Evolutionary conservation across 768 basidiomycete species (phyloP), one percentile per base, ranked within the genome.

Genomic region (Psilocybe cyanescens): DNA sequence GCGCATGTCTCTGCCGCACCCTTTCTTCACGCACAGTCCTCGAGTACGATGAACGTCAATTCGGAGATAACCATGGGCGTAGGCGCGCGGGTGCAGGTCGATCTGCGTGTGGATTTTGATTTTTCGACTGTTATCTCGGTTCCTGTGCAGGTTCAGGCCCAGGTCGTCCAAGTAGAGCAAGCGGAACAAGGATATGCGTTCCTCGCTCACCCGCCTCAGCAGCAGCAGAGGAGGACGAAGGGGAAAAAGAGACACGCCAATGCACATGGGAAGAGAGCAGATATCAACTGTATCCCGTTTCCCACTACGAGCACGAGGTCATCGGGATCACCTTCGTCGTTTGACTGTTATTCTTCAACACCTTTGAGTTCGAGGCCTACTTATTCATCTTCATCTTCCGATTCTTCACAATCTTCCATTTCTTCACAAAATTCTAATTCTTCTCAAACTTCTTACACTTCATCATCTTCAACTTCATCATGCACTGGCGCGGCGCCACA

Each of bases 1-100:
- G 59, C 65, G 41, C 65, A 66, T 56, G 65, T 62, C 31, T 51
- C 55, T 45, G 60, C 61, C 19, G 61, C 61, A 28, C 46, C 56
- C 41, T 53, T 59, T 12, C 58, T 59, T 12, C 58, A 54, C 28
- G 41, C 58, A 28, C 58, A 59, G 30, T 30, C 39, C 37, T 50
- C 37, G 58, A 59, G 55, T 56, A 45, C 58, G 24, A 14, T 55
- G 29, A 52, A 33, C 33, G 49, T 57, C 35, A 48, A 53, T 55
- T 37, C 55, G 28, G 56, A 50, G 29, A 50, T 39, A 33, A 54
- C 53, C 30, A 30, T 58, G 2, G 50, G 45, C 28, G 53, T 60
- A 0, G 49, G 37, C 37, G 37, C 37, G 37, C 37, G 37, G 41
- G n/a, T 60, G 58, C 63, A 46, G 24, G 30, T 59, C 6, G 50